Base-by-base conservation (phyloP, 2,329 filamentous ascomycete species). In the Calonectria pseudoreteaudii region DNA sequence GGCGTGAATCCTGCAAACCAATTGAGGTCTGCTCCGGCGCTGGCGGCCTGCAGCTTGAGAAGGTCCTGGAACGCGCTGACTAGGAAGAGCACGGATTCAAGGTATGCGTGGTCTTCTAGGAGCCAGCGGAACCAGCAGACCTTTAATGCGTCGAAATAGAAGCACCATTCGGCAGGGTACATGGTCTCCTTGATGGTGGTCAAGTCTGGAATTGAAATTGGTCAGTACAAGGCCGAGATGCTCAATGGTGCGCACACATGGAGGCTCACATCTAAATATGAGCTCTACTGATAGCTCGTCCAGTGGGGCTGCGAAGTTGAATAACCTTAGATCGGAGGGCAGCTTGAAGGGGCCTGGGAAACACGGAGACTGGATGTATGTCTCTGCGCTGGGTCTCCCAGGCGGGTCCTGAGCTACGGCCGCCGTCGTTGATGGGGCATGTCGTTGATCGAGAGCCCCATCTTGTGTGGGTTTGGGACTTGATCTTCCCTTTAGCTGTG, bases 71-170 rank as follows among this genome's bases (percentile, higher is more conserved):
- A 73, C 5, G 77, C 70, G 65, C 77, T 78, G 68, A 78, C 76
- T 65, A 79, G 77, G 60, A 82, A 82, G 14, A 82, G 73, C 3
- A 77, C 30, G 1, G 75, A 75, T 58, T 82, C 77, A 1, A 82
- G 68, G 8, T 82, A 83, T 23, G 77, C 68, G 0, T 74, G 62
- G 28, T 83, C 80, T 41, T 76, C 71, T 2, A 80, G 68, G 8
- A 83, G 71, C 81, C 82, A 83, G n/a, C 77, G 72, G 44, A 81
- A 81, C 80, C 81, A 83, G 41, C 74, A 76, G 34, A 28, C 72
- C 6, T 77, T 80, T 38, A 73, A 71, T 3, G 18, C 28, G 66
- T 83, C 81, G 1, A 71, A 47, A 0, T 76, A 70, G 66, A 81
- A 74, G 60, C 82, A 83, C 77, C 77, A 78, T 56, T 83, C 82